These are phyloP conservation scores for Neopestalotiopsis clavispora DNA, from an alignment of 2,329 filamentous ascomycete species.

Conservation along the genomic window DNA sequence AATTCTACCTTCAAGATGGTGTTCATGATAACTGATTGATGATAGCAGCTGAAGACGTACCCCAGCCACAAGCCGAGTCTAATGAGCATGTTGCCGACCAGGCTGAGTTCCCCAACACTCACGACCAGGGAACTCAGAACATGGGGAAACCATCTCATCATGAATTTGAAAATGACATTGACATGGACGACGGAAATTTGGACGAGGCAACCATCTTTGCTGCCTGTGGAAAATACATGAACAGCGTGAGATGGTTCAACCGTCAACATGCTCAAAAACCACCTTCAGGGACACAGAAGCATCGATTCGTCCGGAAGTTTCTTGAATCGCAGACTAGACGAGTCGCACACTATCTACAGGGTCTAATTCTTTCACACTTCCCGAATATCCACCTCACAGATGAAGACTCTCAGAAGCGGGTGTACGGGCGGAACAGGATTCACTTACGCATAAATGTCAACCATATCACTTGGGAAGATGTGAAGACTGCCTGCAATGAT, in stretches of 20 bases:
- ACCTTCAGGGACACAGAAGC: background rate
- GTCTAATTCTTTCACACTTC: background rate
- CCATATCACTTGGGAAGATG: background rate
- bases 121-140: background rate
- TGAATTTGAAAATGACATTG: background rate
- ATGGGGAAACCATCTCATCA: background rate
- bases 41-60: background rate
- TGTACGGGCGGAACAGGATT: background rate
- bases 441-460: background rate
- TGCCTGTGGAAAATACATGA: background rate
- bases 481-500: background rate
- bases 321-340: background rate
- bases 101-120: background rate
- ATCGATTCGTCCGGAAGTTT: background rate
- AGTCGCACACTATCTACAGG: background rate
- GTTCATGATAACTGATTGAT: background rate
- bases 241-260: background rate
- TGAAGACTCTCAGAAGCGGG: too few relatives aligned
- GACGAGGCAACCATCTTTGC: background rate
- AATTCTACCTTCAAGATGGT: background rate
- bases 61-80: background rate
- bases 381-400: background rate
- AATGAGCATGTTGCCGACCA: background rate
- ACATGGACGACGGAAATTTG: background rate
- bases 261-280: background rate